Evolutionary conservation across 805 yeast species (phyloP).

Genomic region (Maudiozyma turicensis): DNA sequence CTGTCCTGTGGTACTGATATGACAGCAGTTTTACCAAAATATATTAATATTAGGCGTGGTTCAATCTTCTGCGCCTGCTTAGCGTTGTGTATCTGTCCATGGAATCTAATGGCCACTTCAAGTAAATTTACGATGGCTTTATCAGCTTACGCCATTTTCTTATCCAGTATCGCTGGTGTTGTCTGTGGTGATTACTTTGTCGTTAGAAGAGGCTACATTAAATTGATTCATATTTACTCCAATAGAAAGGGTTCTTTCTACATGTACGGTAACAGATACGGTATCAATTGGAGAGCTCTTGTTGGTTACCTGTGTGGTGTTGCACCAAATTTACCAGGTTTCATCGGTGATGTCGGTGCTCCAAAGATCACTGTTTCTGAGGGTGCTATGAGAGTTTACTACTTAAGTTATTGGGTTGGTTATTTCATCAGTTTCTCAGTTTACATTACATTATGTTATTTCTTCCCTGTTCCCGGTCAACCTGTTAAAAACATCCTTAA

Average conservation of each 20-base stretch:
- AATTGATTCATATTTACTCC: constrained; percentile 54
- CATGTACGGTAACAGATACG: constrained; percentile 47
- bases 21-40: constrained; percentile 55
- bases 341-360: constrained; percentile 46
- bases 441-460: constrained; percentile 42
- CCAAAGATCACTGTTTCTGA: constrained; percentile 43
- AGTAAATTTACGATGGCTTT: constrained; percentile 70
- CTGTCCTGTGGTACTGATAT: constrained; percentile 68
- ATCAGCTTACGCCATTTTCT: constrained; percentile 75
- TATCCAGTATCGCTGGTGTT: constrained; percentile 77
- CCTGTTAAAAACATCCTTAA: constrained; percentile 32
- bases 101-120: constrained; percentile 66
- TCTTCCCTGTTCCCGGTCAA: constrained; percentile 44
- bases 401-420: constrained; percentile 68
- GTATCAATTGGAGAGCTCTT: constrained; percentile 72
- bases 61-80: constrained; percentile 65
- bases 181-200: constrained; percentile 58
- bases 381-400: constrained; percentile 65
- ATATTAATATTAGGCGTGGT: constrained; percentile 69
- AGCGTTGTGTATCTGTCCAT: constrained; percentile 69
- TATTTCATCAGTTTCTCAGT: constrained; percentile 48
- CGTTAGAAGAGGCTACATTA: constrained; percentile 59
- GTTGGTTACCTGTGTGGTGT: constrained; percentile 44
- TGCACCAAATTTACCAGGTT: constrained; percentile 34
- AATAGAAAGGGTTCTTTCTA: constrained; percentile 29